Conservation (phyloP, 1,284 basidiomycete genomes). For the Leccinum holopus region DNA sequence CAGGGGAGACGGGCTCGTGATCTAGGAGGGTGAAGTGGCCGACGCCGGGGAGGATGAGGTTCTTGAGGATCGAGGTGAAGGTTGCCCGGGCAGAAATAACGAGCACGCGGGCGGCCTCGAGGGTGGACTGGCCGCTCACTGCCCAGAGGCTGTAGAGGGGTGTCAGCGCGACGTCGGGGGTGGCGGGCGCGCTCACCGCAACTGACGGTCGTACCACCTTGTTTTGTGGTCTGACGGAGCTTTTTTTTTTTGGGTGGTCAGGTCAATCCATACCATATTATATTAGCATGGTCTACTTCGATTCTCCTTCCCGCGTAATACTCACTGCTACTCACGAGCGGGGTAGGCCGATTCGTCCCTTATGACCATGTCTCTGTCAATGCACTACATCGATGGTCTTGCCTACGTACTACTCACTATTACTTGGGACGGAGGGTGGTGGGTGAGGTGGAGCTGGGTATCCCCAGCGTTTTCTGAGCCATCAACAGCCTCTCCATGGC, state of each 20-base stretch:
- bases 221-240: too few species aligned
- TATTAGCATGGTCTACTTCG: not conserved
- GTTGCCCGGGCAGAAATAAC: conserved; percentile 81
- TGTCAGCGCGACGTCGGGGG: too few species aligned
- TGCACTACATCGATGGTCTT: not conserved
- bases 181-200: too few species aligned
- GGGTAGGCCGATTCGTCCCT: not conserved
- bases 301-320: not conserved
- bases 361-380: not conserved
- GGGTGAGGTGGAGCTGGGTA: not conserved
- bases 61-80: conserved; percentile 87
- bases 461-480: not conserved
- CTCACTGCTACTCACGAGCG: not conserved
- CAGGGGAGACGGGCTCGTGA: conserved; percentile 28
- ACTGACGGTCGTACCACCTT: too few species aligned
- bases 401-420: not conserved
- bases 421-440: not conserved
- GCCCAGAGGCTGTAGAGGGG: too few species aligned
- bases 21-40: conserved; percentile 91
- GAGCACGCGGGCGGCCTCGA: too few species aligned
- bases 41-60: conserved; percentile 92
- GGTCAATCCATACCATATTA: not conserved
- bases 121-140: too few species aligned
- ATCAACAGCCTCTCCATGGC: too few species aligned
- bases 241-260: conserved; percentile 2